A percentile compares a stretch with the other conserved stretches of the same genome.
These are phyloP conservation scores for Pyrrhoderma noxium DNA, from an alignment of 1,284 basidiomycete genomes.

Conservation along the genomic window DNA sequence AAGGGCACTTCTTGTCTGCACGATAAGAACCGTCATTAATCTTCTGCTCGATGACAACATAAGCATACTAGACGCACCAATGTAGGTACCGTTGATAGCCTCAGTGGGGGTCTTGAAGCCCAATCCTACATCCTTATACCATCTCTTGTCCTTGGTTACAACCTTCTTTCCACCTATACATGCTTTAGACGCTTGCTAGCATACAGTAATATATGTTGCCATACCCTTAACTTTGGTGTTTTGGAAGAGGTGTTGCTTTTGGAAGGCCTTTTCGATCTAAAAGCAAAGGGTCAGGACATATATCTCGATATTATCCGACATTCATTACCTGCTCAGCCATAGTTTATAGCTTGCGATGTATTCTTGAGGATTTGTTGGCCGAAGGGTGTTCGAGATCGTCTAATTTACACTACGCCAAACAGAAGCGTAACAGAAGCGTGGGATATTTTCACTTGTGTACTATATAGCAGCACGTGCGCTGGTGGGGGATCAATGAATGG, in stretches of 20 bases:
- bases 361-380: slow-evolving; percentile 18
- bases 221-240: slow-evolving; percentile 91
- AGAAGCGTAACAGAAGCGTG: too few species aligned
- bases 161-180: slow-evolving; percentile 77
- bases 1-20: slow-evolving; percentile 98
- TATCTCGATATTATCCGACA: too few species aligned
- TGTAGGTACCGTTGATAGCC: slow-evolving; percentile 95
- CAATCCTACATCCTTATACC: slow-evolving; percentile 98
- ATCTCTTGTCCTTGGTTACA: slow-evolving; percentile 91
- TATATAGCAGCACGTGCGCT: background rate
- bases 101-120: slow-evolving; percentile 97
- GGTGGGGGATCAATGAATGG: background rate
- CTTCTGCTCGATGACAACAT: background rate
- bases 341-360: slow-evolving; percentile 16
- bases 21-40: background rate
- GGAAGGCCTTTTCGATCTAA: slow-evolving; percentile 89
- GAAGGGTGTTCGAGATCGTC: slow-evolving; percentile 5
- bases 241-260: slow-evolving; percentile 98
- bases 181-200: slow-evolving; percentile 10
- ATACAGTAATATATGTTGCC: slow-evolving; percentile 29
- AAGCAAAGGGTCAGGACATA: background rate
- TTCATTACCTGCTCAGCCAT: slow-evolving; percentile 59
- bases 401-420: too few species aligned
- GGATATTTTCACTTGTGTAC: background rate
- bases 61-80: slow-evolving; percentile 56